Evolutionary conservation across 2,329 filamentous ascomycete species (phyloP).

Genomic region (Dichotomopilus funicola): DNA sequence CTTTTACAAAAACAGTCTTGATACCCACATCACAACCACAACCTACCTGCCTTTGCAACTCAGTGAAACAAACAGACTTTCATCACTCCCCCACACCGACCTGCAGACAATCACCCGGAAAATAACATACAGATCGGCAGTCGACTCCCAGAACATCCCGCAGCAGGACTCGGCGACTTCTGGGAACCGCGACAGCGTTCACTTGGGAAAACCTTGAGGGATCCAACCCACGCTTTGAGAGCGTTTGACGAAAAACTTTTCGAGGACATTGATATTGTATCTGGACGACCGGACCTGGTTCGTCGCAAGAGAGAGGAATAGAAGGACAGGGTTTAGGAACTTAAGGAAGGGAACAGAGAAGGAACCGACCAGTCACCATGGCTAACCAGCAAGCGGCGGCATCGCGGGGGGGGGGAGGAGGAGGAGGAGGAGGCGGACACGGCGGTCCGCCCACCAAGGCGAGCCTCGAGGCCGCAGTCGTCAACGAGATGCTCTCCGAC

Average conservation of each 20-base stretch:
- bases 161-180: conserved; percentile 12
- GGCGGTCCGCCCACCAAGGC: conserved; percentile 9
- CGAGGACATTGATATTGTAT: background rate
- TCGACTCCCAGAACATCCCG: background rate
- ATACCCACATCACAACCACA: background rate
- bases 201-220: no score
- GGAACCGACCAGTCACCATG: conserved; percentile 4
- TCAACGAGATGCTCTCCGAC: conserved; percentile 50
- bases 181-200: conserved; percentile 4
- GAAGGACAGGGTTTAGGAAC: background rate
- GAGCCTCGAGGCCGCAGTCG: conserved; percentile 27
- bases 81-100: background rate
- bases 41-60: background rate
- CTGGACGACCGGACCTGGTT: background rate
- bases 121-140: background rate
- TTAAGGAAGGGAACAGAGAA: background rate
- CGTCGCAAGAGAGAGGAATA: background rate
- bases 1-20: background rate
- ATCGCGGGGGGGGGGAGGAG: background rate
- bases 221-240: conserved; percentile 3
- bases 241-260: background rate
- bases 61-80: background rate
- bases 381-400: conserved; percentile 3
- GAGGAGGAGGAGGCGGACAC: background rate
- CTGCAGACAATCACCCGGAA: background rate